These are phyloP conservation scores for Saccharum officinarum DNA, from an alignment of 176 grass and related monocot species.

Conservation along the genomic window DNA sequence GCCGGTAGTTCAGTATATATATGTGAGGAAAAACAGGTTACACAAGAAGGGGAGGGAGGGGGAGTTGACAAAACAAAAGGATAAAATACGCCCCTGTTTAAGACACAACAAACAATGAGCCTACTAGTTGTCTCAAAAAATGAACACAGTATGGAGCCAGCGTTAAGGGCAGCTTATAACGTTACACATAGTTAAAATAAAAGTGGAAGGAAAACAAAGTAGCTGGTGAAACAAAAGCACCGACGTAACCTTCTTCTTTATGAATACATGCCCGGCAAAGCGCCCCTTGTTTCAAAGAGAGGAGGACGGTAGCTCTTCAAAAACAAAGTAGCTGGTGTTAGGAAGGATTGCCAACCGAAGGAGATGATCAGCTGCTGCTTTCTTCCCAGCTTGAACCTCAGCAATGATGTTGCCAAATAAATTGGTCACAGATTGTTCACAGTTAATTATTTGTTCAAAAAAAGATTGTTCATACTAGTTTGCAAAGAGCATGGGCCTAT, in stretches of 20 bases:
- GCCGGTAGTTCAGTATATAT: not conserved
- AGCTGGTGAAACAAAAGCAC: not conserved
- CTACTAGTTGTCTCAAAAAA: not conserved
- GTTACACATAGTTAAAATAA: not conserved
- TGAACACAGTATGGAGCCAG: not conserved
- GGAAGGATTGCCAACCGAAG: not conserved
- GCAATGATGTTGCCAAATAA: not conserved
- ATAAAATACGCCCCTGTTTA: not conserved
- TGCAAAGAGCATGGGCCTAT: not conserved
- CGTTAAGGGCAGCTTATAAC: not conserved
- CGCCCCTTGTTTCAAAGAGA: too few species aligned
- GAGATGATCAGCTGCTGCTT: not conserved
- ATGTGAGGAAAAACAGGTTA: not conserved
- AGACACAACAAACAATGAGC: not conserved
- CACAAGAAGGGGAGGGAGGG: too few species aligned
- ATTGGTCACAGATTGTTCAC: not conserved
- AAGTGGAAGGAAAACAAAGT: not conserved
- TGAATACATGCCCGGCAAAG: too few species aligned
- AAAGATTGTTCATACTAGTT: not conserved
- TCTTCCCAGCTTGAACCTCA: not conserved
- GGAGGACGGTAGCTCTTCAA: too few species aligned
- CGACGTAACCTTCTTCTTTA: too few species aligned
- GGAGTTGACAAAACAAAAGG: not conserved
- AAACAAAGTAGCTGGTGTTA: not conserved
- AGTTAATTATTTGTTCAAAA: not conserved